Conservation (phyloP, 2,329 filamentous ascomycete species). For the Paecilomyces dactylethromorphus region DNA sequence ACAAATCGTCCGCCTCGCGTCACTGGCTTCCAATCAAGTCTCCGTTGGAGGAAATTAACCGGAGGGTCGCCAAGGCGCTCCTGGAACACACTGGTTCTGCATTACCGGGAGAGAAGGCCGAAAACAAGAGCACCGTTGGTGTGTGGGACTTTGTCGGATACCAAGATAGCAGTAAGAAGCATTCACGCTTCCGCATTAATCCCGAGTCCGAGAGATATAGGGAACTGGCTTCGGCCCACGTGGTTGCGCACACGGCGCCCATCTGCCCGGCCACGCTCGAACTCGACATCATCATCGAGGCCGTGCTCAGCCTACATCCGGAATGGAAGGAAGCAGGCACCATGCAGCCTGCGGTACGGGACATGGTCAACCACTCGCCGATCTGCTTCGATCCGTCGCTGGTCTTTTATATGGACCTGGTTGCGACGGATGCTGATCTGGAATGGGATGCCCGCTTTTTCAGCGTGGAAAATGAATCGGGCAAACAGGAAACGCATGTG, state of each 20-base stretch:
- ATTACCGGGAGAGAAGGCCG: background rate
- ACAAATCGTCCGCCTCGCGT: slow-evolving; percentile 15
- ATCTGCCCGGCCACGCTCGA: background rate
- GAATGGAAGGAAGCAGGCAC: background rate
- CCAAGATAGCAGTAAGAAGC: background rate
- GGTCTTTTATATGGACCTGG: background rate
- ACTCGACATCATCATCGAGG: background rate
- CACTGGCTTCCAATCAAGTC: slow-evolving; percentile 34
- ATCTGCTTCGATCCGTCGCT: background rate
- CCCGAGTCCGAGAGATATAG: background rate
- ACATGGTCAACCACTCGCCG: background rate
- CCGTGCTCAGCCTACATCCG: background rate
- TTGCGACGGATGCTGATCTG: background rate
- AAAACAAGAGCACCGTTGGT: background rate
- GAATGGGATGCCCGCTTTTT: background rate
- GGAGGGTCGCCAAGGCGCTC: background rate
- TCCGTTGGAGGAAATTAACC: slow-evolving; percentile 2
- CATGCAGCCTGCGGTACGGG: background rate
- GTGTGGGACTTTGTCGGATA: background rate
- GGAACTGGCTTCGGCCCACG: background rate
- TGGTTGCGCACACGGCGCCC: background rate
- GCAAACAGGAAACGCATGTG: background rate
- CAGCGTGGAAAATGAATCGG: background rate
- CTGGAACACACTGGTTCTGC: background rate
- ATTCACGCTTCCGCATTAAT: background rate